A percentile compares a stretch with the other conserved stretches of the same genome.
Evolutionary conservation across 768 basidiomycete species (phyloP).

Genomic region (Floccularia luteovirens): DNA sequence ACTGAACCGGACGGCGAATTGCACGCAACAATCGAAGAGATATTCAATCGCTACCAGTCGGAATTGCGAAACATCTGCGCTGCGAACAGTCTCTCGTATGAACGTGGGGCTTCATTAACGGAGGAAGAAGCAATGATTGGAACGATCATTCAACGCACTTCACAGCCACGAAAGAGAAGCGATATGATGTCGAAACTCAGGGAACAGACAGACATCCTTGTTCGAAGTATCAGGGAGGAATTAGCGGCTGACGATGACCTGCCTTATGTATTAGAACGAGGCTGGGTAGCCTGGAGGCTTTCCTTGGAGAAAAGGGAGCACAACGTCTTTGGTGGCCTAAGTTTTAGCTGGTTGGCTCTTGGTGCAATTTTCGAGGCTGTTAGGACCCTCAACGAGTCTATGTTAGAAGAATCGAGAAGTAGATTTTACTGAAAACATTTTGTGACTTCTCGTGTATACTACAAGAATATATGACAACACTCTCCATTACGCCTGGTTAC

Average conservation of each 20-base stretch:
- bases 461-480: background rate
- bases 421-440: constrained; percentile 1
- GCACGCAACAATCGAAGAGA: constrained; percentile 18
- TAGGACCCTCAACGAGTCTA: constrained; percentile 33
- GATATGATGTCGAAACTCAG: constrained; percentile 48
- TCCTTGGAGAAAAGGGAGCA: constrained; percentile 18
- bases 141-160: constrained; percentile 56
- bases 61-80: constrained; percentile 42
- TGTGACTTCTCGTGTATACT: constrained; percentile 11
- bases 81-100: constrained; percentile 35
- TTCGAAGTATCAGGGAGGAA: constrained; percentile 38
- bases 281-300: constrained; percentile 52
- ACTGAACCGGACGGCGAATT: constrained; percentile 10
- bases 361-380: constrained; percentile 49
- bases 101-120: constrained; percentile 33
- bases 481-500: constrained; percentile 54
- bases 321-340: constrained; percentile 47
- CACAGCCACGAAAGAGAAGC: constrained; percentile 45
- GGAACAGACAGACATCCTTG: constrained; percentile 47
- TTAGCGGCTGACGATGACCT: constrained; percentile 41
- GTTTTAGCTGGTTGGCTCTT: constrained; percentile 56
- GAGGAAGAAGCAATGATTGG: constrained; percentile 64
- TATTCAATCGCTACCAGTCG: constrained; percentile 34
- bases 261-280: constrained; percentile 29
- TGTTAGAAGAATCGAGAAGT: constrained; percentile 10